Evolutionary conservation across 2,329 filamentous ascomycete species (phyloP), one percentile per base, ranked within the genome.

Genomic region (Curvularia hawaiiensis): DNA sequence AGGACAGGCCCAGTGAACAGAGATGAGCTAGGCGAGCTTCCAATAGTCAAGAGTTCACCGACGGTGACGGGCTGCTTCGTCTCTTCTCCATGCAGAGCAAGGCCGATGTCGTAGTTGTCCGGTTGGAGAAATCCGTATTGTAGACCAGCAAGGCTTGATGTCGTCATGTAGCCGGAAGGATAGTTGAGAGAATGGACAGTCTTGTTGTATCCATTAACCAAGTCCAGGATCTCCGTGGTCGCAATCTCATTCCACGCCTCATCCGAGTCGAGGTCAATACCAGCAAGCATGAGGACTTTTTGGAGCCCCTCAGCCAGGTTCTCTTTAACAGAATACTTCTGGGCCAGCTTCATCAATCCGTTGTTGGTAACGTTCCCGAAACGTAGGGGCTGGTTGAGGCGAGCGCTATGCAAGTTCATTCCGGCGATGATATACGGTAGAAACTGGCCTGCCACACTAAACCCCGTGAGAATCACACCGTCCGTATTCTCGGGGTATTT

Each of bases 381-480:
- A 22, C 77, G 74, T 10, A 78, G 70, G 64, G 77, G 76, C 54
- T 78, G 74, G 52, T 78, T 78, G 10, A 75, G 50, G 20, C 73
- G 69, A 22, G 84, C 83, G 16, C 78, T 75, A 44, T 81, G 74
- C 45, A 83, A 79, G 67, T 84, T 81, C 59, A 75, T 79, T 7
- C 77, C 80, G 4, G 83, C 74, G 0, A 76, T 67, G 44, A 83
- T 83, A 12, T 73, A 70, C 1, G 66, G 50, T 0, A 74, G 54
- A 69, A 81, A 88, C 16, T 75, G 68, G 10, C 70, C 58, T 10
- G 82, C 81, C 40, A 80, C 78, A 16, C 81, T 80, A 74, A 85
- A 89, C 1, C 87, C 87, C 1, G 86, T 88, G 7, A 89, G 78
- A 50, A 87, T 74, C 40, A 89, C 78, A 39, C 81, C 85, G 59